Evolutionary conservation across 2,329 filamentous ascomycete genomes (phyloP), one percentile per base, ranked within the genome.

Genomic region (Pestalotiopsis sp.): DNA sequence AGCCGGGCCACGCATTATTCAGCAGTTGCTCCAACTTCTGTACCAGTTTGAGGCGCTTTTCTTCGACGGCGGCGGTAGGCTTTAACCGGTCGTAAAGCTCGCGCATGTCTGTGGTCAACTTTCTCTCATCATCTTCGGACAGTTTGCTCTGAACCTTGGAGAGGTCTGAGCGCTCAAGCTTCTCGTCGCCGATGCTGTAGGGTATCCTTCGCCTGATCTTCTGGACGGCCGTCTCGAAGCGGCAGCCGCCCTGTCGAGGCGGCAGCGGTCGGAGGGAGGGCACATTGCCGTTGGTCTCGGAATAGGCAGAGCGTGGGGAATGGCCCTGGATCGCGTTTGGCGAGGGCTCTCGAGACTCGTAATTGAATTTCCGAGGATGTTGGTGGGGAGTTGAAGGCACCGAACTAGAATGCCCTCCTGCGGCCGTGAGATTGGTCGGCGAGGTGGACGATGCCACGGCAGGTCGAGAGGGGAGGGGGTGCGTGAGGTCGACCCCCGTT

Each of bases 351-450:
- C 87, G 89, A 62, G 94, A 96, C 78, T 90, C 90, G 75, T 92
- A 93, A 2, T 92, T 92, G 76, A 96, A 92, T 75, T 95, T 91
- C 69, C 94, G 90, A 72, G 94, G 90, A 80, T 93, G 92, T 79
- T 98, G 95, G 77, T 95, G 93, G 9, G 95, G 96, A 3, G 95
- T 98, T 1, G 95, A 97, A 1, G 95, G 95, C 63, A 98, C 93
- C 9, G 95, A 98, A 78, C 88, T 97, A 27, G 95, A 97, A 78
- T 97, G 86, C 14, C 81, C 75, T 72, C 73, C 45, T 76, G 76
- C 6, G 70, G 89, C 66, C 90, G 89, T 61, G 85, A 87, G 69
- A 82, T 81, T 72, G 61, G 78, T 72, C 72, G 88, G 80, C 71
- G 86, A 81, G 69, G 85, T 72, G 74, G 73, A 58, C 70, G 73